Conservation (phyloP, 2,329 filamentous ascomycete genomes). For the Ustulina deusta region DNA sequence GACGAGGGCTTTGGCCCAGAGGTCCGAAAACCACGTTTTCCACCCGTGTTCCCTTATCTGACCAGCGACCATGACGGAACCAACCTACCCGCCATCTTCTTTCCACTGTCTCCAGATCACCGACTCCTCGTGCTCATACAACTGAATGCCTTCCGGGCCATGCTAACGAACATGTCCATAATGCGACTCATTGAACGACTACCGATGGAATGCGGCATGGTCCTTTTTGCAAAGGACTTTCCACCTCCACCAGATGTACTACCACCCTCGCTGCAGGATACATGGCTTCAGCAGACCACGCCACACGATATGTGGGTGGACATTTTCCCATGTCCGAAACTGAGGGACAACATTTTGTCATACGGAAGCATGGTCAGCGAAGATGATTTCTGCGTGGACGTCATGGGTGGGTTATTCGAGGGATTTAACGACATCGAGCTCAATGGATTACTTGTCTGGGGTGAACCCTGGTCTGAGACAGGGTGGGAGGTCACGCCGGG, state of each 20-base stretch:
- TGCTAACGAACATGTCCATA: conserved; percentile 45
- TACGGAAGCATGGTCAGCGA: conserved; percentile 41
- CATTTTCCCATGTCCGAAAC: conserved; percentile 42
- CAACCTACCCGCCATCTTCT: conserved; percentile 35
- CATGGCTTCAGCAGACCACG: conserved; percentile 44
- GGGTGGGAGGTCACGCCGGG: conserved; percentile 55
- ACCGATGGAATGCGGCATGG: conserved; percentile 44
- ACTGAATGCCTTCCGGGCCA: conserved; percentile 44
- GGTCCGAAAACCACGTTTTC: conserved; percentile 24
- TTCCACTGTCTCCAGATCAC: conserved; percentile 45
- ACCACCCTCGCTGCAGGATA: conserved; percentile 45
- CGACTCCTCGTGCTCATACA: conserved; percentile 45
- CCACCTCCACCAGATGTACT: conserved; percentile 37
- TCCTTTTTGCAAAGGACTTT: conserved; percentile 39
- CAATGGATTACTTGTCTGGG: conserved; percentile 55
- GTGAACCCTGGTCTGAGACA: conserved; percentile 51
- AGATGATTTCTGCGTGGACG: conserved; percentile 50
- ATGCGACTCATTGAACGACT: conserved; percentile 42
- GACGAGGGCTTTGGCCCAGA: conserved; percentile 15
- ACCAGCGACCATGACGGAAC: conserved; percentile 8
- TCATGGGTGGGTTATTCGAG: conserved; percentile 48
- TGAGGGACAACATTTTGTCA: conserved; percentile 50
- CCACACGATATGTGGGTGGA: conserved; percentile 50
- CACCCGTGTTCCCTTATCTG: conserved; percentile 44
- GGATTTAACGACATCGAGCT: conserved; percentile 46